Evolutionary conservation across 441 rosid genomes (phyloP), one percentile per base, ranked within the genome.

Genomic region (Kokia cookei): DNA sequence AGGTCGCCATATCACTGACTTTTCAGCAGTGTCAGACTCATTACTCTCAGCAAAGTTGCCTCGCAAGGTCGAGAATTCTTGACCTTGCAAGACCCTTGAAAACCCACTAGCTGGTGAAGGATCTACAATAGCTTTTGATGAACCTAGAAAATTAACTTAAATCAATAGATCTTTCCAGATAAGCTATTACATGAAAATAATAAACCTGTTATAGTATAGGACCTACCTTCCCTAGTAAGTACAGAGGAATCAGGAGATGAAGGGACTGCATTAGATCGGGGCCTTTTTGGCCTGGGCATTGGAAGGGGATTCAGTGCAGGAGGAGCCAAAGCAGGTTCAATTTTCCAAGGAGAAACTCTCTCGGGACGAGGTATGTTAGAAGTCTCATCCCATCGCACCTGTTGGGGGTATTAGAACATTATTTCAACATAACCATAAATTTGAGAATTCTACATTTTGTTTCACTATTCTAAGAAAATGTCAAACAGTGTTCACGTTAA

Each of bases 341-440:
- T 86, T 80, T 93, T 91, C 99, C 99, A 96, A 13, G 96, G 98
- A 13, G 99, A 96, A 74, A 96, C 99, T 83, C 97, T 85, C 15
- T 94, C 97, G 4, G 98, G 98, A 62, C 97, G 93, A 72, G 89
- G 89, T 68, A 92, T 82, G 54, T 84, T 76, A 65, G 98, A 86
- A 54, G 87, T 87, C 82, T 96, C 99, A 76, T 96, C 99, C 99
- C 99, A 96, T 40, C 97, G 87, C 79, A 93, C 97, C 99, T 95
- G 73, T 69, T 75, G 64, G 47, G n/a, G 73, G 54, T 8, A 71
- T 32, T 43, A 27, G 54, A 32, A 54, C 45, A 70, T 55, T 42
- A 69, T 55, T 40, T 65, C 71, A 78, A 71, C 74, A 74, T 50
- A 11, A 62, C 2, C 53, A 12, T 40, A 6, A 47, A 40, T 59